These are phyloP conservation scores for Spergularia marina DNA, from an alignment of 148 eudicot species.

Conservation along the genomic window DNA sequence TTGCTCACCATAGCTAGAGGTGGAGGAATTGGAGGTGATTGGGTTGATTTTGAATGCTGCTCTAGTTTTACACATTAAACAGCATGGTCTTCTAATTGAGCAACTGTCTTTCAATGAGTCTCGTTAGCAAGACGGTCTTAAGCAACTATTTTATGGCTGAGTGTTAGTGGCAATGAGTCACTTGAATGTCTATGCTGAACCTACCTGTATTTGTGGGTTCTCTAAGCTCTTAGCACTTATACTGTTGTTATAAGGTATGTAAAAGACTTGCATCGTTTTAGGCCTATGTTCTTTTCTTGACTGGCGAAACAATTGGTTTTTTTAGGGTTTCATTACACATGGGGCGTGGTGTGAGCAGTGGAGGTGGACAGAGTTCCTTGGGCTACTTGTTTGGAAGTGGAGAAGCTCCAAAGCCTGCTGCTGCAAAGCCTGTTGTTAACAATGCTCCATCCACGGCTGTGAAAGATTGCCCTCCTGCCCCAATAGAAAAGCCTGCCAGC, in stretches of 20 bases:
- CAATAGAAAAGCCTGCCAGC: conserved; percentile 33
- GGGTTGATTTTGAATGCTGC: background rate
- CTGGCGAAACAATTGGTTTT: background rate
- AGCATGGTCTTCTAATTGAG: background rate
- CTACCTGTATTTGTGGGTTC: background rate
- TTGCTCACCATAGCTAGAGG: too few species aligned
- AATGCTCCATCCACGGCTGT: conserved; percentile 35
- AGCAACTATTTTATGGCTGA: background rate
- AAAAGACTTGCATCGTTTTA: background rate
- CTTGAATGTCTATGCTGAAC: background rate
- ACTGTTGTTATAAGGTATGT: background rate
- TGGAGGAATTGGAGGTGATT: too few species aligned
- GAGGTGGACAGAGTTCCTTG: conserved; percentile 88
- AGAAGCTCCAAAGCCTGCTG: conserved; percentile 59
- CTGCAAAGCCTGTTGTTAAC: conserved; percentile 48
- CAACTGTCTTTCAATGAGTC: too few species aligned
- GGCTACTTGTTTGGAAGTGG: conserved; percentile 77
- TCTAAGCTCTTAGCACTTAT: background rate
- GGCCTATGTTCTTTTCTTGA: background rate
- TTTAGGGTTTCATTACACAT: conserved; percentile 29
- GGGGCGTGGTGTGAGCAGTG: conserved; percentile 96
- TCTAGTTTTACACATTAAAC: background rate
- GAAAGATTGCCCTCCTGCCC: conserved; percentile 30
- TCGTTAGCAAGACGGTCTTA: background rate
- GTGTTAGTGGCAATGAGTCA: too few species aligned